Base-by-base conservation (phyloP, 352 stramenopile species). In the Phytophthora foliorum region DNA sequence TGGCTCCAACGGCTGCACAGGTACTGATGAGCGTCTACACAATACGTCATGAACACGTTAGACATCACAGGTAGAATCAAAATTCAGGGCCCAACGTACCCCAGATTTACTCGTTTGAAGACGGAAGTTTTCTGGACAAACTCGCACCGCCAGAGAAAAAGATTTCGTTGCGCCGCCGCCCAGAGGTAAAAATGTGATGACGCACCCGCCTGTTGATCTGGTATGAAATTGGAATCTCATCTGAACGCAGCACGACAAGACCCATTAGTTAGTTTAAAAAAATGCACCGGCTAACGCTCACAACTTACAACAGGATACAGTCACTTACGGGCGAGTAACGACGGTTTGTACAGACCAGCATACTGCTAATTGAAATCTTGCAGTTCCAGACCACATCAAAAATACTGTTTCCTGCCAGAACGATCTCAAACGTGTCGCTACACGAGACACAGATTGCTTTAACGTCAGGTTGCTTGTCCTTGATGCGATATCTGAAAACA, bases 261-360 rank as follows among this genome's bases (percentile, higher is more conserved):
- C 11, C 34, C 11, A 14, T 39, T 17, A 9, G 34, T 39, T 24
- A 45, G 29, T 16, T 62, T 5, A 29, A 27, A 8, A 45, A 41
- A 24, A 49, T 21, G 16, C 11, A 14, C 1, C 16, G 25, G 5
- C 3, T 21, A 39, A 42, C 3, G 14, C 48, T 21, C 7, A 27
- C 14, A n/a, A 55, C 45, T 36, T 16, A 7, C 7, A 39, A n/a
- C n/a, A n/a, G 32, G 9, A 38, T 14, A 14, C 32, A 38, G 22
- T 24, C 10, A 59, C 59, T 41, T 59, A 69, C 66, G 4, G 66
- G 59, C 27, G 66, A 69, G n/a, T 58, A 57, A n/a, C 17, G 66
- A n/a, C 58, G 52, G 22, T 61, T 53, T 10, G 49, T 22, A 27
- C 60, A 62, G 3, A 13, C 8, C 29, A 68, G 31, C 19, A 58